Evolutionary conservation across 495 filamentous ascomycete genomes (phyloP), one percentile per base, ranked within the genome.

Genomic region (Halenospora varia): DNA sequence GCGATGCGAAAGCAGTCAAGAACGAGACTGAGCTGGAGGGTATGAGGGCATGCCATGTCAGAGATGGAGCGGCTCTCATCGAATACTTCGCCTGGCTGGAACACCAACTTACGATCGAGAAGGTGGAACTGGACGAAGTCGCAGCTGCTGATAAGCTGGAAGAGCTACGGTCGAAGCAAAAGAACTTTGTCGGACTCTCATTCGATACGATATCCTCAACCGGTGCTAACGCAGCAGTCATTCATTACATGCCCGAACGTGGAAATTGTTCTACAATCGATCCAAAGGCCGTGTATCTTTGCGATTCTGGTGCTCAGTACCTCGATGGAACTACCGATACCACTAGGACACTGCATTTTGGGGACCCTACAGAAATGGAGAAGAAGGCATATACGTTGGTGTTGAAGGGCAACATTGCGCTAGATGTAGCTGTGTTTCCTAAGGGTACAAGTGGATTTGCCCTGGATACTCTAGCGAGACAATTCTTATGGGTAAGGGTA

Each of bases 31-130:
- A 99, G 72, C 75, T 96, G 19, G 83, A 92, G 65, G 95, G 95
- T 48, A 97, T 97, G 94, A 82, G 90, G 55, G 81, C 86, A 24
- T 97, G 94, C 66, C 95, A 99, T 68, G 86, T 96, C 58, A 84
- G 95, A 48, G 95, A 99, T 67, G 95, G 95, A 24, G 95, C 90
- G 23, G 93, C 95, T 10, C 71, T 97, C 53, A 91, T 82, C 42
- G 85, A 96, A 68, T 99, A 89, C 70, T 97, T 99, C 71, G 89
- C 95, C 15, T 99, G 95, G 95, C 77, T 99, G 4, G 93, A 99
- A 69, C 84, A 96, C 66, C 85, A 96, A 62, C 76, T 97, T 17
- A 65, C 88, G 56, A 81, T 78, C 64, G 86, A 92, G 70, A 84
- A 85, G 65, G 81, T 82, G 0, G 80, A 75, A 11, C 67, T 97